Base-by-base conservation (phyloP, 176 grass and related monocot species). In the Tuctoria greenei region DNA sequence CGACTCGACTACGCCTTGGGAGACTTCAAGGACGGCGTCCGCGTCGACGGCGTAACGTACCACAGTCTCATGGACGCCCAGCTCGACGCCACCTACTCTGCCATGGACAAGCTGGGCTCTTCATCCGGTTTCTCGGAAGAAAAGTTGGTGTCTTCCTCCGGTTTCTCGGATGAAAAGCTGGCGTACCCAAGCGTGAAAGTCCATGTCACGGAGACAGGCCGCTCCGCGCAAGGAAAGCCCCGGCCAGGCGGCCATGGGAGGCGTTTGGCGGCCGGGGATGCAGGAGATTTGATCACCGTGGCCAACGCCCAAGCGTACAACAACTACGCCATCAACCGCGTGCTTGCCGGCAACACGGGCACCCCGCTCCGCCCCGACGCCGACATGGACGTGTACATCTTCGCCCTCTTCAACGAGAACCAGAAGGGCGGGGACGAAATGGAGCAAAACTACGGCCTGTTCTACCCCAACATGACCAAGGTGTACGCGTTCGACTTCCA, bases 361-460 rank as follows among this genome's bases (percentile, higher is more conserved):
- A 82, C 91, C 5, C 87, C 91, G 2, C 74, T 54, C 9, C 72
- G 72, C 21, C 86, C 86, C 1, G 25, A 86, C 9, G 80, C 63
- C 17, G 80, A 93, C 71, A 51, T 93, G 21, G 84, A 84, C 62
- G 80, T 89, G 8, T 93, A 84, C 49, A 84, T 93, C 44, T 93
- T 93, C 80, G 86, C 78, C 10, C 83, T 93, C 1, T 93, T 93
- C 86, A 89, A 93, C 66, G 90, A 93, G 66, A 78, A 93, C 67
- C 71, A 75, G 58, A 93, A 93, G 56, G 37, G 76, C 1, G 86
- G 67, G 62, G 10, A 54, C 4, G 59, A 61, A 5, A 84, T 73
- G 1, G 90, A 93, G 71, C 26, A 67, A 4, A 86, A 89, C 90
- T 93, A 82, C 43, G 90, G 90, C 12, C n/a, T 93, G 36, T 93